Evolutionary conservation across 306 rosid species (phyloP).

Genomic region (Albizia julibrissin): DNA sequence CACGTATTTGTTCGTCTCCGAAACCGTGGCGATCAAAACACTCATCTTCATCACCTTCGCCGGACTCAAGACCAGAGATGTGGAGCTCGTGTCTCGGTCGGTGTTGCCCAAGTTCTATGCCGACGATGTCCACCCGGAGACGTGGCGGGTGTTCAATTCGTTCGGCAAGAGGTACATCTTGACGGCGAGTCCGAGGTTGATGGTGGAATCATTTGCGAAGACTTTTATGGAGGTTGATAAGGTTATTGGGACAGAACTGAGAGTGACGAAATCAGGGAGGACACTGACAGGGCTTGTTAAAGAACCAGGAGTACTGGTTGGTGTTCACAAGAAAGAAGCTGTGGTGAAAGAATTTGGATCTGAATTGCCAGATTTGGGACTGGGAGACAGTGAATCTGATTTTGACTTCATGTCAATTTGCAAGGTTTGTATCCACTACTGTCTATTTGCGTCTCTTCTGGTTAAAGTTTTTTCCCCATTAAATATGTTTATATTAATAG

Average conservation of each 20-base stretch:
- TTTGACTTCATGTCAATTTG: constrained; percentile 94
- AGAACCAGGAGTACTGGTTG: constrained; percentile 79
- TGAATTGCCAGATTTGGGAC: constrained; percentile 73
- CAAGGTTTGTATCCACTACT: constrained; percentile 53
- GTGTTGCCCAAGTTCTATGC: constrained; percentile 83
- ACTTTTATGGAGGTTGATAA: constrained; percentile 68
- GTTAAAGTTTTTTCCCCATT: not conserved
- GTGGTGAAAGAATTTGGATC: constrained; percentile 60
- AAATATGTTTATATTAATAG: too few species aligned
- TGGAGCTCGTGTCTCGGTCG: constrained; percentile 69
- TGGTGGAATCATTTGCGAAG: constrained; percentile 86
- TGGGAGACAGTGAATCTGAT: constrained; percentile 81
- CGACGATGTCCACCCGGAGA: constrained; percentile 70
- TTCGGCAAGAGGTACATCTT: constrained; percentile 73
- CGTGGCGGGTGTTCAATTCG: constrained; percentile 81
- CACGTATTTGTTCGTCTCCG: constrained; percentile 66
- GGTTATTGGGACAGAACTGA: constrained; percentile 81
- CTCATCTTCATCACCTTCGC: constrained; percentile 64
- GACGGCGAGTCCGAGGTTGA: constrained; percentile 78
- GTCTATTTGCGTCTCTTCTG: not conserved
- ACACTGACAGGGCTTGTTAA: constrained; percentile 72
- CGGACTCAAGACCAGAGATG: constrained; percentile 61
- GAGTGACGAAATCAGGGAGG: constrained; percentile 55
- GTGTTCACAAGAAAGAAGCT: constrained; percentile 66
- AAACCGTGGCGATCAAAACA: constrained; percentile 57